Percentiles rank a stretch among this genome's conserved stretches.
These are phyloP conservation scores for Pistacia integerrima DNA, from an alignment of 345 rosid genomes.

Conservation along the genomic window DNA sequence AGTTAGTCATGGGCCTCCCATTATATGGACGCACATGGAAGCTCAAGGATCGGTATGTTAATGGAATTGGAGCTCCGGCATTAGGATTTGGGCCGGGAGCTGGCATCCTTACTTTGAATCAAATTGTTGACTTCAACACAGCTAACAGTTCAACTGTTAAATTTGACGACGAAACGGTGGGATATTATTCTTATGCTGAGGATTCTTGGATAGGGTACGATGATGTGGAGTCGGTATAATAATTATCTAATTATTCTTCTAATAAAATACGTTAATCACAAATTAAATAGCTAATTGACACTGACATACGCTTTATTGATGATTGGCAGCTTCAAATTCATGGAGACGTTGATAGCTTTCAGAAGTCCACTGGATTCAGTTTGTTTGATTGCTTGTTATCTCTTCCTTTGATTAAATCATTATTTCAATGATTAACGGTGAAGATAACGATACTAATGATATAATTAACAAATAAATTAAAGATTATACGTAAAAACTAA, in stretches of 20 bases:
- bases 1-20: constrained; percentile 53
- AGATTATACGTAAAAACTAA: too few relatives aligned
- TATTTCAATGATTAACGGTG: too few relatives aligned
- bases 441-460: too few relatives aligned
- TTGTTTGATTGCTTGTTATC: too few relatives aligned
- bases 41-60: constrained; percentile 28
- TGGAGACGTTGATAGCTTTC: constrained; percentile 13
- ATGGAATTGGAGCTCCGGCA: constrained; percentile 41
- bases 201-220: constrained; percentile 46
- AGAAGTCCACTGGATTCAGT: too few relatives aligned
- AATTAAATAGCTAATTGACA: too few relatives aligned
- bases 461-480: too few relatives aligned
- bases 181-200: constrained; percentile 33
- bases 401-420: too few relatives aligned
- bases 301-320: too few relatives aligned
- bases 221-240: constrained; percentile 37
- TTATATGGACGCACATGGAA: constrained; percentile 46
- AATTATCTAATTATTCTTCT: not conserved
- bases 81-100: constrained; percentile 34
- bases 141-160: constrained; percentile 12
- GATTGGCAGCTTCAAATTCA: constrained; percentile 31
- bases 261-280: not conserved
- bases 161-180: constrained; percentile 27
- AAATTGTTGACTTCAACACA: constrained; percentile 25
- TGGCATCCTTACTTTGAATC: constrained; percentile 23